A percentile compares a stretch with the other conserved stretches of the same genome.
phyloP scores from a whole-genome alignment of 225 moss, liverwort and hornwort species.

The Bryoerythrophyllum caledonicum region DNA sequence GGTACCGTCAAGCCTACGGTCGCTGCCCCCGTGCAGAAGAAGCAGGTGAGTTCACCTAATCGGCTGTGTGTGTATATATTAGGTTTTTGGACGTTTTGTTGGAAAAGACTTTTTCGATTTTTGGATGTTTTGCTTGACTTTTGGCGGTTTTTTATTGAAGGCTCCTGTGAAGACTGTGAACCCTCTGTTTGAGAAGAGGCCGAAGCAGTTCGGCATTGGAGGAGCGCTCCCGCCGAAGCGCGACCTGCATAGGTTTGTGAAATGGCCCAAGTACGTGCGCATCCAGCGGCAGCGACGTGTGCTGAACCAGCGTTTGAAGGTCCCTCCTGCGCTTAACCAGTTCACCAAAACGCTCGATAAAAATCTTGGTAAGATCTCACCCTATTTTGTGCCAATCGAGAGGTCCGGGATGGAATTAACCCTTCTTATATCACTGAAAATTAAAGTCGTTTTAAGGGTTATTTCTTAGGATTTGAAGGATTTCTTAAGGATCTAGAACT shows the following conservation, averaged over 20 bases:
- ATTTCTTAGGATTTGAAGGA: too few species aligned
- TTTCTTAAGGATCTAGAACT: too few species aligned
- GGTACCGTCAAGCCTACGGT: conserved; percentile 62
- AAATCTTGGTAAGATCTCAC: conserved; percentile 60
- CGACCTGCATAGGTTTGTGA: conserved; percentile 95
- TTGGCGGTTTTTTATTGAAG: conserved; percentile 10
- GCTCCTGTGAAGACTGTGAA: conserved; percentile 78
- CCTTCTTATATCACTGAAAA: too few species aligned
- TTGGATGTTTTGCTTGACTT: not conserved
- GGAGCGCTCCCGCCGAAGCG: conserved; percentile 94
- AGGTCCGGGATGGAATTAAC: not conserved
- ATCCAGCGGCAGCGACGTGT: conserved; percentile 93
- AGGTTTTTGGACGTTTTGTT: not conserved
- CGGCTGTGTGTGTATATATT: not conserved
- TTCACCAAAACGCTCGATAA: conserved; percentile 94
- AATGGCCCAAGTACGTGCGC: conserved; percentile 97
- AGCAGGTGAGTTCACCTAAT: conserved; percentile 39
- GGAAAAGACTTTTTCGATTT: not conserved
- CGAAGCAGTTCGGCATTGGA: conserved; percentile 96
- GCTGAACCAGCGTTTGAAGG: conserved; percentile 88
- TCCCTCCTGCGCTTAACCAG: conserved; percentile 91
- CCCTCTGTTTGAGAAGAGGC: conserved; percentile 90
- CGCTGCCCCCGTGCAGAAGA: conserved; percentile 67
- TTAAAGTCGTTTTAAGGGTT: not conserved
- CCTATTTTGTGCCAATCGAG: not conserved